phyloP scores from a whole-genome alignment of 176 grass and related monocot genomes.

The Chrysopogon serrulatus region DNA sequence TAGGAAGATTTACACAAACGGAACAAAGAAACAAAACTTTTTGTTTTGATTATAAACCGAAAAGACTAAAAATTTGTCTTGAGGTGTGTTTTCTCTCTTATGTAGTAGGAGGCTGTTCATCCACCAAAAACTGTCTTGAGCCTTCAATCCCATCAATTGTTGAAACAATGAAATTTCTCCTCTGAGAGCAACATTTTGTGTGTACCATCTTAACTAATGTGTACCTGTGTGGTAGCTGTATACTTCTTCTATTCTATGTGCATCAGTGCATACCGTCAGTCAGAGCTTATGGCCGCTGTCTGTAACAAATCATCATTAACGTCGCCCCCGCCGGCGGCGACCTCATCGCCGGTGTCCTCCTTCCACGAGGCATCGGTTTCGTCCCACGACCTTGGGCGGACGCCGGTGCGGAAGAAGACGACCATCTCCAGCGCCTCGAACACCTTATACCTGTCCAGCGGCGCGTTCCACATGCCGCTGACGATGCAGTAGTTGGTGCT shows the following conservation, averaged over 20 bases:
- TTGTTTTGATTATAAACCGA: not conserved
- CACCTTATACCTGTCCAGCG: slow-evolving; percentile 57
- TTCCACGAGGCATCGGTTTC: slow-evolving; percentile 48
- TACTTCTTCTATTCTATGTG: not conserved
- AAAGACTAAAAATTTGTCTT: not conserved
- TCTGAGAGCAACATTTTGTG: not conserved
- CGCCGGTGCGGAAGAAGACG: slow-evolving; percentile 58
- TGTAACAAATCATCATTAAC: not conserved
- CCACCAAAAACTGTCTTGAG: not conserved
- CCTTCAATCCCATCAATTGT: not conserved
- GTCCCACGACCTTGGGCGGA: slow-evolving; percentile 69
- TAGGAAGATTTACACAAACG: not conserved
- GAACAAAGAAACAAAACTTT: not conserved
- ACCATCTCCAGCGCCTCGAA: slow-evolving; percentile 84
- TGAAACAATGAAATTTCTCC: not conserved
- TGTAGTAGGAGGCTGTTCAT: not conserved
- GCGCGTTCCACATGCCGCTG: slow-evolving; percentile 68
- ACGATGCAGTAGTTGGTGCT: slow-evolving; percentile 84
- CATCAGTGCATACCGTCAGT: not conserved
- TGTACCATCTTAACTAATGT: not conserved
- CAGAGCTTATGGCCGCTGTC: not conserved
- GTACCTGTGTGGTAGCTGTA: not conserved
- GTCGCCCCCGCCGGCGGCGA: not conserved
- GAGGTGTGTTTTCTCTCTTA: not conserved
- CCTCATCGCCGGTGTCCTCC: slow-evolving; percentile 17